Conservation (phyloP, 73 alveolate genomes). For the Tetrahymena malaccensis region DNA sequence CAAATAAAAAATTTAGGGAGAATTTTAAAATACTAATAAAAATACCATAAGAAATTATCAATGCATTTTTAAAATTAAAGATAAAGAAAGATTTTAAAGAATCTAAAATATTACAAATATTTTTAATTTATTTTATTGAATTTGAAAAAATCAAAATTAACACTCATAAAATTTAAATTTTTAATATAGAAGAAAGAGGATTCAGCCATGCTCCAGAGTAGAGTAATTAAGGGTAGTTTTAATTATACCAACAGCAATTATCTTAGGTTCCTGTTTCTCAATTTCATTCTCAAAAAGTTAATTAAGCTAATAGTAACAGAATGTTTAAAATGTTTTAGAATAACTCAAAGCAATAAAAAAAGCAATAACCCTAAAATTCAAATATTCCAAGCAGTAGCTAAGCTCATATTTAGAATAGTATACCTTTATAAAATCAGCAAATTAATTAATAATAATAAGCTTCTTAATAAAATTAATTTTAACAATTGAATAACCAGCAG, state of each 20-base stretch:
- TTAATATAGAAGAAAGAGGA: background rate
- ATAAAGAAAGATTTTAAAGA: background rate
- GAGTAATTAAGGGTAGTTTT: background rate
- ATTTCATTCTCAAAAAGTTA: background rate
- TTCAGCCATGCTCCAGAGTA: background rate
- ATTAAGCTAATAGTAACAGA: background rate
- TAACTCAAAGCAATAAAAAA: background rate
- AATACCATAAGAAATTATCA: background rate
- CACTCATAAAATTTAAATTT: background rate
- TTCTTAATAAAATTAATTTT: background rate
- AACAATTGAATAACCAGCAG: background rate
- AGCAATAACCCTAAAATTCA: background rate
- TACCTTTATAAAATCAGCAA: background rate
- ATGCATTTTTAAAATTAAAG: background rate
- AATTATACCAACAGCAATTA: background rate
- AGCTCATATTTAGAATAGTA: background rate
- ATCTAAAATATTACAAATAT: background rate
- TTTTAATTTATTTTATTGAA: background rate
- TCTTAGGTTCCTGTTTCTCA: background rate
- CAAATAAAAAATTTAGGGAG: background rate
- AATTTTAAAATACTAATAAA: background rate
- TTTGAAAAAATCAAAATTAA: background rate
- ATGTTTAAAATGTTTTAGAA: background rate
- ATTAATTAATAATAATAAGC: background rate
- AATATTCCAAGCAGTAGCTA: background rate